Evolutionary conservation across 208 protist species (phyloP).

Genomic region (Wallacemonas sp.): DNA sequence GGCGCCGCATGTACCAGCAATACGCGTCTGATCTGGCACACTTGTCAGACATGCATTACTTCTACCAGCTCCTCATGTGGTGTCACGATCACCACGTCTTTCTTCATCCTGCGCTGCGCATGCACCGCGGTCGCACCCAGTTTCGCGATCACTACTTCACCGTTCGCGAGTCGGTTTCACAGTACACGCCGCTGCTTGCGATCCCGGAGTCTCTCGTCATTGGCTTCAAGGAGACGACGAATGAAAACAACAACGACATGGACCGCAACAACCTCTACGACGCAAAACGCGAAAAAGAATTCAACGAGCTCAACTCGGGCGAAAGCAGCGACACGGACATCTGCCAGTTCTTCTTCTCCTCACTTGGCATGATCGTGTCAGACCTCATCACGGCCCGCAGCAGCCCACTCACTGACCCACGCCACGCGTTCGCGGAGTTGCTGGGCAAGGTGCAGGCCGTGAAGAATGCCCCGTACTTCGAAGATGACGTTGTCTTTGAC

Average conservation of each 20-base stretch:
- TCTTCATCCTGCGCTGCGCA: slow-evolving; percentile 62
- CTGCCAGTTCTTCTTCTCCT: slow-evolving; percentile 87
- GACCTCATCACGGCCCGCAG: slow-evolving; percentile 80
- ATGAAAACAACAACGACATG: slow-evolving; percentile 16
- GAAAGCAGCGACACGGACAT: slow-evolving; percentile 61
- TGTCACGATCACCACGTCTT: slow-evolving; percentile 82
- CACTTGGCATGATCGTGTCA: slow-evolving; percentile 85
- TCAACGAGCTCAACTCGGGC: slow-evolving; percentile 68
- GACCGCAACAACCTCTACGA: slow-evolving; percentile 70
- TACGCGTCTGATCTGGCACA: slow-evolving; percentile 57
- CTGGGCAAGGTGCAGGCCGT: slow-evolving; percentile 71
- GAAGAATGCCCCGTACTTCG: slow-evolving; percentile 89
- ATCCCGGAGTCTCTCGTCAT: slow-evolving; percentile 78
- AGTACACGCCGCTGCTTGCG: slow-evolving; percentile 74
- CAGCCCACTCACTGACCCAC: slow-evolving; percentile 75
- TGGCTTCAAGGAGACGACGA: slow-evolving; percentile 55
- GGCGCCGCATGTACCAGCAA: slow-evolving; percentile 55
- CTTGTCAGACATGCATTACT: slow-evolving; percentile 70
- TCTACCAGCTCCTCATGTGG: slow-evolving; percentile 89
- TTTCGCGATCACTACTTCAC: slow-evolving; percentile 82
- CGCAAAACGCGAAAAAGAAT: slow-evolving; percentile 63
- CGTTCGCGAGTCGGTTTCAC: slow-evolving; percentile 50
- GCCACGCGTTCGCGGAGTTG: slow-evolving; percentile 63
- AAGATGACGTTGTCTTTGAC: slow-evolving; percentile 76
- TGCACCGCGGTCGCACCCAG: slow-evolving; percentile 34